Conservation (phyloP, 2,329 filamentous ascomycete species). For the Diaporthe ilicicola region DNA sequence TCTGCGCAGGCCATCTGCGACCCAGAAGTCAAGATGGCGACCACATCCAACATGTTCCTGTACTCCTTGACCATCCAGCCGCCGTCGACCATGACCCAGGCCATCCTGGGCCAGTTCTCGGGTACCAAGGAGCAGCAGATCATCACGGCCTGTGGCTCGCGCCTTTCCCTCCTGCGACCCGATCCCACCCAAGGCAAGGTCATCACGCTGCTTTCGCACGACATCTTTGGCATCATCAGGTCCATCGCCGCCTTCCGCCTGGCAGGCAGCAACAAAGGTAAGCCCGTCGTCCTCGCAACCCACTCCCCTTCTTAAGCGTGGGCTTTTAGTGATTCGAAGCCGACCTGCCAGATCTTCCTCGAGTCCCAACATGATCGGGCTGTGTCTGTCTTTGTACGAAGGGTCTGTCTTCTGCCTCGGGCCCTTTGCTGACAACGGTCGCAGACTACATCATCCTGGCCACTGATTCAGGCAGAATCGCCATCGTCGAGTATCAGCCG, state of each 20-base stretch:
- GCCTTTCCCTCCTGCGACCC: constrained; percentile 85
- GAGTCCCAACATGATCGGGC: constrained; percentile 33
- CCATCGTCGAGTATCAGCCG: constrained; percentile 90
- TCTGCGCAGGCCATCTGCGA: constrained; percentile 62
- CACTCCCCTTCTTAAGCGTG: constrained; percentile 41
- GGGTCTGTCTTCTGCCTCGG: background rate
- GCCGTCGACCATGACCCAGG: constrained; percentile 87
- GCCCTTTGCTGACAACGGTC: constrained; percentile 25
- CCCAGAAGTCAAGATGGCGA: constrained; percentile 77
- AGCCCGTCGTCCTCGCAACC: constrained; percentile 51
- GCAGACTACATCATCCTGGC: constrained; percentile 95
- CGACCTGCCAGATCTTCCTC: constrained; percentile 57
- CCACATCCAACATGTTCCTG: constrained; percentile 97
- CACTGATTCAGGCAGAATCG: constrained; percentile 94
- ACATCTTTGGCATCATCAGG: constrained; percentile 96
- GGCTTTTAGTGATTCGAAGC: constrained; percentile 79
- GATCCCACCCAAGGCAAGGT: constrained; percentile 88
- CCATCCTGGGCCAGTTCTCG: constrained; percentile 93
- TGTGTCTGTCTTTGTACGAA: constrained; percentile 33
- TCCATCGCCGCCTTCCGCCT: constrained; percentile 88
- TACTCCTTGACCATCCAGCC: constrained; percentile 97
- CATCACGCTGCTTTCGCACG: constrained; percentile 84
- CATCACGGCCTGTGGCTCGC: constrained; percentile 89
- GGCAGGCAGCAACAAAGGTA: constrained; percentile 96
- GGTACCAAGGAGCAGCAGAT: constrained; percentile 98